Evolutionary conservation across 352 stramenopile genomes (phyloP).

Genomic region (Phytophthora europaea): DNA sequence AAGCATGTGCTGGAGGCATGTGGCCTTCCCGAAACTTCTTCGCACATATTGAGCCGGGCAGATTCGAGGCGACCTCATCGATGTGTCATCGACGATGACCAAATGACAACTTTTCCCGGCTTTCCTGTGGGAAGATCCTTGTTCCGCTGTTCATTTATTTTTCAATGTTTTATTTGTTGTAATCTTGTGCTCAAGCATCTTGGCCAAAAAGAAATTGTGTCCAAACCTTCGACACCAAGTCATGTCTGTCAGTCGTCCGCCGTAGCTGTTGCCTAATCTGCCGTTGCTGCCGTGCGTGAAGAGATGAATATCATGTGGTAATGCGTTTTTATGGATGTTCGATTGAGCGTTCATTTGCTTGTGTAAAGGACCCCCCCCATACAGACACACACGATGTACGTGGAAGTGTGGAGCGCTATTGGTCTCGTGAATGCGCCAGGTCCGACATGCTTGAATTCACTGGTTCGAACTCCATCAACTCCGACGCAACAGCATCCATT

Average conservation of each 20-base stretch:
- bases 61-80: neutral
- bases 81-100: neutral
- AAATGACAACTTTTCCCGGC: neutral
- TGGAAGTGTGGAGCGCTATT: neutral
- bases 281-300: too few species aligned
- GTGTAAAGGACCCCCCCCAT: neutral
- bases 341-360: too few species aligned
- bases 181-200: too few species aligned
- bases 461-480: neutral
- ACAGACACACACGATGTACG: neutral
- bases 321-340: too few species aligned
- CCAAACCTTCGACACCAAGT: too few species aligned
- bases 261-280: too few species aligned
- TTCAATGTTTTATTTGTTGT: too few species aligned
- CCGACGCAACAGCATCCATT: neutral
- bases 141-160: neutral
- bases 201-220: too few species aligned
- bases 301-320: too few species aligned
- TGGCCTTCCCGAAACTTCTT: slow-evolving; percentile 17
- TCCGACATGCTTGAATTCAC: neutral
- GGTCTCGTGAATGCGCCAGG: neutral
- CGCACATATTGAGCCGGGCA: slow-evolving; percentile 24
- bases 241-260: too few species aligned
- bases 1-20: slow-evolving; percentile 10
- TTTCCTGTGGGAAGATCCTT: neutral